Percentiles rank a stretch among this genome's conserved stretches.
Evolutionary conservation across 2,329 filamentous ascomycete species (phyloP).

Genomic region (Trichoderma breve): DNA sequence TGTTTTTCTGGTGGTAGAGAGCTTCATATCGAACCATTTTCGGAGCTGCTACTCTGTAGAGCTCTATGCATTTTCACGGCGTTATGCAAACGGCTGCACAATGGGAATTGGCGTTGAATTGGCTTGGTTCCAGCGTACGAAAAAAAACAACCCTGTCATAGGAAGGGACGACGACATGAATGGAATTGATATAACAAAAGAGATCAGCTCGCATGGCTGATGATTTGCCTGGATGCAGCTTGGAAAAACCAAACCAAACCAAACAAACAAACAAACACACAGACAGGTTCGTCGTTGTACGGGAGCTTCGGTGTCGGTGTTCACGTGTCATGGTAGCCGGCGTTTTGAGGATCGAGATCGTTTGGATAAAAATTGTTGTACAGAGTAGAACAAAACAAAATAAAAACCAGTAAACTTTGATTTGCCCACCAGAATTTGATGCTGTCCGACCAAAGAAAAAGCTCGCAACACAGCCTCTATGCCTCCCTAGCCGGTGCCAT

Average conservation of each 20-base stretch:
- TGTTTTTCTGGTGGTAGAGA: background rate
- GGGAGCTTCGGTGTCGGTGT: background rate
- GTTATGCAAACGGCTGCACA: conserved; percentile 2
- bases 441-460: conserved; percentile 4
- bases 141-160: conserved; percentile 19
- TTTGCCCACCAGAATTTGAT: conserved; percentile 18
- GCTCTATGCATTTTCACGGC: conserved; percentile 11
- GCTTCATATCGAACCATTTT: background rate
- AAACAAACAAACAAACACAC: conserved; percentile 14
- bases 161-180: conserved; percentile 25
- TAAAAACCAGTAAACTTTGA: conserved; percentile 30
- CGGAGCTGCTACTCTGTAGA: background rate
- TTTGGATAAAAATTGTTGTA: conserved; percentile 31
- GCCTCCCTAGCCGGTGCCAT: conserved; percentile 15
- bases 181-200: conserved; percentile 11
- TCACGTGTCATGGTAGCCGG: conserved; percentile 18
- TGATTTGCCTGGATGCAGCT: conserved; percentile 19
- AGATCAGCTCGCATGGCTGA: conserved; percentile 18
- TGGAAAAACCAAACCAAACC: conserved; percentile 19
- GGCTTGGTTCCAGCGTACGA: background rate
- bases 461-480: conserved; percentile 22
- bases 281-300: background rate
- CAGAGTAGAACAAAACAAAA: conserved; percentile 28
- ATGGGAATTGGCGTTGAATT: conserved; percentile 4
- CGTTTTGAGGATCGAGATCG: conserved; percentile 8